phyloP scores from a whole-genome alignment of 2,329 filamentous ascomycete genomes.

The Chaetomium strumarium region DNA sequence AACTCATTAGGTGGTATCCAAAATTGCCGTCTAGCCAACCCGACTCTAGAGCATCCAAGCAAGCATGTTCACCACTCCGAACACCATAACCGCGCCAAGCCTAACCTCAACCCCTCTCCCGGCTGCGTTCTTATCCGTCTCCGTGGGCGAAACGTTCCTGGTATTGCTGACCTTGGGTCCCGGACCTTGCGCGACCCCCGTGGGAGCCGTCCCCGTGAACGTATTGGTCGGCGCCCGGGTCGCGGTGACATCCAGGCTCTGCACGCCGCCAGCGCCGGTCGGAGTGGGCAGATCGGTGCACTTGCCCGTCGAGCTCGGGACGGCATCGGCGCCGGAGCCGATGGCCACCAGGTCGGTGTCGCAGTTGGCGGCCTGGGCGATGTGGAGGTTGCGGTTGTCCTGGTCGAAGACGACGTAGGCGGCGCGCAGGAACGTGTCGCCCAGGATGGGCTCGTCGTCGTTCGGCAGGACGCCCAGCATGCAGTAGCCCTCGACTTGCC shows the following conservation, averaged over 20 bases:
- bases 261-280: background rate
- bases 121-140: background rate
- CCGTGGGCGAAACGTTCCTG: background rate
- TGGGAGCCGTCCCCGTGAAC: constrained; percentile 16
- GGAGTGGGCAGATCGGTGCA: constrained; percentile 18
- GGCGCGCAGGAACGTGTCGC: constrained; percentile 30
- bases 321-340: constrained; percentile 21
- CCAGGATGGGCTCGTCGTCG: constrained; percentile 26
- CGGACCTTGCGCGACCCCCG: constrained; percentile 13
- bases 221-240: constrained; percentile 15
- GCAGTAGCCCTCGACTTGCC: constrained; percentile 37
- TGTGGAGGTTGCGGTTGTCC: constrained; percentile 27
- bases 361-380: constrained; percentile 31
- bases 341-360: constrained; percentile 28
- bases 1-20: background rate
- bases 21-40: background rate
- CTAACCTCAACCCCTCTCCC: constrained; percentile 5
- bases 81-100: background rate
- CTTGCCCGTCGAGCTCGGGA: constrained; percentile 15
- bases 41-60: constrained; percentile 3
- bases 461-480: constrained; percentile 33
- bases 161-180: constrained; percentile 5
- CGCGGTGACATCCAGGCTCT: constrained; percentile 13
- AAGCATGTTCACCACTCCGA: constrained; percentile 12
- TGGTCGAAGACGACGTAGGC: constrained; percentile 32